phyloP scores from a whole-genome alignment of 2,329 filamentous ascomycete genomes.

The Stagonosporopsis vannaccii region DNA sequence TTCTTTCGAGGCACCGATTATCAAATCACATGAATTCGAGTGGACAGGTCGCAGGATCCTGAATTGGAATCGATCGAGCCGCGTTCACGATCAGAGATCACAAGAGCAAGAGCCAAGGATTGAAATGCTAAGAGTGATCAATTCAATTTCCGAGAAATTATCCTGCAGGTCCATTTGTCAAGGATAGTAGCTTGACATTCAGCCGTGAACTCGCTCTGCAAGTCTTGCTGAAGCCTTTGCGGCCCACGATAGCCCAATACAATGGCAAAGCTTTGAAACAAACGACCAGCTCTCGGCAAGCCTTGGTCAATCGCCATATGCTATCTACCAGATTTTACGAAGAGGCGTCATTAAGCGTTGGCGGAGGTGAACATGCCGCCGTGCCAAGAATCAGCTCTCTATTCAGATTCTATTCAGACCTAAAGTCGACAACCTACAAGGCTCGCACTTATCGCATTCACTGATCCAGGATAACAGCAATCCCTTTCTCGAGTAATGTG shows the following conservation, averaged over 20 bases:
- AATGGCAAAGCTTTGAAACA: no score
- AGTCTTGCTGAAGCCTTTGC: not conserved
- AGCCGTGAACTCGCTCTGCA: not conserved
- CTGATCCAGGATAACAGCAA: conserved; percentile 21
- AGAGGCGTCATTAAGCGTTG: not conserved
- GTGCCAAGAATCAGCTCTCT: conserved; percentile 29
- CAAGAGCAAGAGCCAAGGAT: conserved; percentile 4
- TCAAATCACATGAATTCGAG: not conserved
- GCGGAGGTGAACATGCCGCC: not conserved
- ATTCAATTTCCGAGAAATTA: not conserved
- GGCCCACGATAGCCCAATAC: not conserved
- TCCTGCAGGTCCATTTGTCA: not conserved
- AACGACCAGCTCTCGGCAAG: not conserved
- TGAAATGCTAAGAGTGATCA: not conserved
- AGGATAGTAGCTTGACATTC: not conserved
- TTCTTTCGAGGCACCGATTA: not conserved
- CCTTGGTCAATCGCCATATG: not conserved
- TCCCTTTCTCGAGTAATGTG: conserved; percentile 22
- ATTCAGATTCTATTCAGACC: conserved; percentile 43
- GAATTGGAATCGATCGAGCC: not conserved
- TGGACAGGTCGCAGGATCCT: not conserved
- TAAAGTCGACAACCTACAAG: conserved; percentile 27
- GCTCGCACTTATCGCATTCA: conserved; percentile 20
- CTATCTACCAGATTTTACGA: not conserved
- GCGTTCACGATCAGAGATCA: not conserved